These are phyloP conservation scores for Paraphoma chrysanthemicola DNA, from an alignment of 2,329 filamentous ascomycete genomes.

Conservation along the genomic window DNA sequence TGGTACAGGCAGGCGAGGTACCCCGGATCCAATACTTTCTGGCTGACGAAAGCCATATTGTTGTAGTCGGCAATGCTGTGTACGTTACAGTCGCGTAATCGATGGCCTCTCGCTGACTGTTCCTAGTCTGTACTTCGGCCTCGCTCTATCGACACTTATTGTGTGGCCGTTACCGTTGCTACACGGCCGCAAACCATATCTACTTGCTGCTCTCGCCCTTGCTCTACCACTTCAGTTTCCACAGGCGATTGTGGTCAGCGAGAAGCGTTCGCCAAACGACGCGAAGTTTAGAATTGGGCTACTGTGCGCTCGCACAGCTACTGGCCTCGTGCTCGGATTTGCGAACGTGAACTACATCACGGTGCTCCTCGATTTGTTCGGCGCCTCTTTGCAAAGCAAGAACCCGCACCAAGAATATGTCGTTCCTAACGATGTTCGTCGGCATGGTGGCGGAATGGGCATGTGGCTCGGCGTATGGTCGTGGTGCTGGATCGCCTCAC, in stretches of 20 bases:
- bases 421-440: slow-evolving; percentile 70
- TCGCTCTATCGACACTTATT: slow-evolving; percentile 73
- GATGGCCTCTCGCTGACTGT: slow-evolving; percentile 1
- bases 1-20: slow-evolving; percentile 68
- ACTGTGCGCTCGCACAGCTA: slow-evolving; percentile 68
- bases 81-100: slow-evolving; percentile 26
- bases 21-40: slow-evolving; percentile 82
- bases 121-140: slow-evolving; percentile 67
- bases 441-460: slow-evolving; percentile 79
- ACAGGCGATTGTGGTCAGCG: slow-evolving; percentile 71
- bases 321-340: slow-evolving; percentile 74
- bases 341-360: slow-evolving; percentile 79
- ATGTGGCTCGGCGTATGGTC: slow-evolving; percentile 72
- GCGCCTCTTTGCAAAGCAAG: slow-evolving; percentile 74
- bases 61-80: slow-evolving; percentile 76
- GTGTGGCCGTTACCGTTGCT: slow-evolving; percentile 77
- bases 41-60: slow-evolving; percentile 70
- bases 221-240: slow-evolving; percentile 78
- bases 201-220: slow-evolving; percentile 71
- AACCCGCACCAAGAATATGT: slow-evolving; percentile 77
- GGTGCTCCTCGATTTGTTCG: slow-evolving; percentile 76
- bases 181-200: slow-evolving; percentile 79
- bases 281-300: slow-evolving; percentile 66
- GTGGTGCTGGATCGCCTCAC: slow-evolving; percentile 76
- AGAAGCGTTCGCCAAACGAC: slow-evolving; percentile 63